These are phyloP conservation scores for Fusarium robinianum DNA, from an alignment of 2,329 filamentous ascomycete genomes.

Conservation along the genomic window DNA sequence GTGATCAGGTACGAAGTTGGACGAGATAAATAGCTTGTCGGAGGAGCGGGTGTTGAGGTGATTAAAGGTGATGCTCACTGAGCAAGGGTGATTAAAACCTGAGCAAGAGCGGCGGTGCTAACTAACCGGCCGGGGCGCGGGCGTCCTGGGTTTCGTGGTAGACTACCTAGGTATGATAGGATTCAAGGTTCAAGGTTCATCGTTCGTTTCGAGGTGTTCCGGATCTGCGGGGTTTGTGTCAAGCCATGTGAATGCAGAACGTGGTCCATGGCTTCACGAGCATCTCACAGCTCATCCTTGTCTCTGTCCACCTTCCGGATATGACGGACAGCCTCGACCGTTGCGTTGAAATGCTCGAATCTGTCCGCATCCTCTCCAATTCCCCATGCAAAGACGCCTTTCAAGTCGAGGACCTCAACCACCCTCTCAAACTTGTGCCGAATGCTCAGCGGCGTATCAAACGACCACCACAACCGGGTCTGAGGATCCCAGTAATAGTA, in stretches of 20 bases:
- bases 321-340: slow-evolving; percentile 31
- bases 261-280: slow-evolving; percentile 5
- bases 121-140: slow-evolving; percentile 1
- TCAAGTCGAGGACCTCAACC: slow-evolving; percentile 59
- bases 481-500: slow-evolving; percentile 69
- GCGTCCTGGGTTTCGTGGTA: not conserved
- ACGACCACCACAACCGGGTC: slow-evolving; percentile 72
- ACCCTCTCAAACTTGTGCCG: slow-evolving; percentile 64
- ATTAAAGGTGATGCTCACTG: too few species aligned
- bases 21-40: too few species aligned
- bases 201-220: too few species aligned
- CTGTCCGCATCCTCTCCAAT: slow-evolving; percentile 66
- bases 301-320: slow-evolving; percentile 14
- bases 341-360: slow-evolving; percentile 48
- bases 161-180: too few species aligned
- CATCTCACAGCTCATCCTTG: slow-evolving; percentile 39
- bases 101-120: slow-evolving; percentile 8
- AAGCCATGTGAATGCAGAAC: not conserved
- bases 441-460: slow-evolving; percentile 67
- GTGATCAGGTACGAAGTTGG: too few species aligned
- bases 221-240: slow-evolving; percentile 10
- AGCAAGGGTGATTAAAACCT: slow-evolving; percentile 2
- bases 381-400: slow-evolving; percentile 77
- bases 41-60: too few species aligned
- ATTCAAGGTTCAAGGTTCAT: too few species aligned